These are phyloP conservation scores for Kuraishia capsulata DNA, from an alignment of 805 yeast species.

Conservation along the genomic window DNA sequence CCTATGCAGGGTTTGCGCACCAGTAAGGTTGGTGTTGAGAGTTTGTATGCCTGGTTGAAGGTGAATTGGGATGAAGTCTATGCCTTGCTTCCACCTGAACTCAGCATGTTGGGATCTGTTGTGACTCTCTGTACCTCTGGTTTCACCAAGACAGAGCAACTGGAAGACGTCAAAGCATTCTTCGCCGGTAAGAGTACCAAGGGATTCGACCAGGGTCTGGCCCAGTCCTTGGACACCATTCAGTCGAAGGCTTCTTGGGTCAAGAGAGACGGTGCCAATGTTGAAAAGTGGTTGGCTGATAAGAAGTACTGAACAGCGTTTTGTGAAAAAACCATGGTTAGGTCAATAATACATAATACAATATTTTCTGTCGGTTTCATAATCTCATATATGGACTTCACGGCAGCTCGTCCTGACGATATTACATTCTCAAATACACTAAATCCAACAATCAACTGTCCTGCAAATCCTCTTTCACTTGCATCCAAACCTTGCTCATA, in stretches of 20 bases:
- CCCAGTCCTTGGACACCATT: conserved; percentile 55
- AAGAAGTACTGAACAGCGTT: conserved; percentile 15
- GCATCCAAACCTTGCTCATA: conserved; percentile 19
- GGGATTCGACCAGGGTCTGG: conserved; percentile 57
- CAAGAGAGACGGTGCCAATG: conserved; percentile 39
- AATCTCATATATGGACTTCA: too few relatives aligned
- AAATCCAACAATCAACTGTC: neutral
- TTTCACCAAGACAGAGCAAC: conserved; percentile 21
- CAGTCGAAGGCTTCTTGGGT: conserved; percentile 52
- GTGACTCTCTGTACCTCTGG: conserved; percentile 46
- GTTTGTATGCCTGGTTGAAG: conserved; percentile 64
- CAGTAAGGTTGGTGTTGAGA: conserved; percentile 55
- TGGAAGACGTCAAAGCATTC: conserved; percentile 40
- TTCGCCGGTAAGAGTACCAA: conserved; percentile 46
- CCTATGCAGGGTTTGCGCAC: conserved; percentile 70
- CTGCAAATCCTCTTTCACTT: neutral
- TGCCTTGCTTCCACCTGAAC: conserved; percentile 69
- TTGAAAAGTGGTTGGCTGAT: conserved; percentile 39
- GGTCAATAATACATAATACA: too few relatives aligned
- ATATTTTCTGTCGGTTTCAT: too few relatives aligned
- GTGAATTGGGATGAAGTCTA: conserved; percentile 63
- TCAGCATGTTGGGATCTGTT: conserved; percentile 71
- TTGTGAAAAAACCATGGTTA: too few relatives aligned
- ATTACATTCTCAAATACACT: neutral
- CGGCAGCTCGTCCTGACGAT: too few relatives aligned